These are phyloP conservation scores for Penicillium antarcticum DNA, from an alignment of 495 filamentous ascomycete genomes.

Conservation along the genomic window DNA sequence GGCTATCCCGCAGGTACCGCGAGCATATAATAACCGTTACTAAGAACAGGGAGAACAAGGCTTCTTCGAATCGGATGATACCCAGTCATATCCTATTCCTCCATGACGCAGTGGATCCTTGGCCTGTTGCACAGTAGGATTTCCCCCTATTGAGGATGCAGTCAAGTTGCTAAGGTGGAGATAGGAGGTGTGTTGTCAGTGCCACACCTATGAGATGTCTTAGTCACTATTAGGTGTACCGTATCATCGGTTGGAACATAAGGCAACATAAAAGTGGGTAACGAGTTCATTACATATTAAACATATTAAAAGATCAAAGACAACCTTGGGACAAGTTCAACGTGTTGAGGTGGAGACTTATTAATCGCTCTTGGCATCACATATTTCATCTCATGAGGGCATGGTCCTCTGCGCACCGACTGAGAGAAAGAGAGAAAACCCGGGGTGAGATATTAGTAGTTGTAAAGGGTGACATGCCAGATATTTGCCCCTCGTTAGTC, in stretches of 20 bases:
- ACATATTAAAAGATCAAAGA: neutral
- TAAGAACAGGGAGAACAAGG: neutral
- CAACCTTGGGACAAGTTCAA: neutral
- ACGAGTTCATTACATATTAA: neutral
- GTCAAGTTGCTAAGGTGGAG: neutral
- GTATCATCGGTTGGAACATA: too few species aligned
- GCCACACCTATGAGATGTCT: neutral
- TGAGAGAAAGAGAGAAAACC: too few species aligned
- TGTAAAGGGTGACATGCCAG: too few species aligned
- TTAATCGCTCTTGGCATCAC: too few species aligned
- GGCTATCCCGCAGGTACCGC: constrained; percentile 6
- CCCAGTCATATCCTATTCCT: constrained; percentile 3
- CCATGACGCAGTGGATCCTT: constrained; percentile 1
- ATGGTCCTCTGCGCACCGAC: too few species aligned
- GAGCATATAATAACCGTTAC: neutral
- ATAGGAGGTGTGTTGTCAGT: neutral
- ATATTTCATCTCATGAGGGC: too few species aligned
- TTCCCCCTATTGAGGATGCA: constrained; percentile 1
- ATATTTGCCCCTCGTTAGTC: constrained; percentile 3
- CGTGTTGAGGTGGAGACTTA: too few species aligned
- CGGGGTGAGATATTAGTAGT: too few species aligned
- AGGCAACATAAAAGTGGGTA: neutral
- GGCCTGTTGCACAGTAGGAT: constrained; percentile 3
- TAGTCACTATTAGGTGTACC: too few species aligned
- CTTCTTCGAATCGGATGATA: constrained; percentile 10